These are phyloP conservation scores for Scleroderma citrinum DNA, from an alignment of 768 basidiomycete genomes.

Conservation along the genomic window DNA sequence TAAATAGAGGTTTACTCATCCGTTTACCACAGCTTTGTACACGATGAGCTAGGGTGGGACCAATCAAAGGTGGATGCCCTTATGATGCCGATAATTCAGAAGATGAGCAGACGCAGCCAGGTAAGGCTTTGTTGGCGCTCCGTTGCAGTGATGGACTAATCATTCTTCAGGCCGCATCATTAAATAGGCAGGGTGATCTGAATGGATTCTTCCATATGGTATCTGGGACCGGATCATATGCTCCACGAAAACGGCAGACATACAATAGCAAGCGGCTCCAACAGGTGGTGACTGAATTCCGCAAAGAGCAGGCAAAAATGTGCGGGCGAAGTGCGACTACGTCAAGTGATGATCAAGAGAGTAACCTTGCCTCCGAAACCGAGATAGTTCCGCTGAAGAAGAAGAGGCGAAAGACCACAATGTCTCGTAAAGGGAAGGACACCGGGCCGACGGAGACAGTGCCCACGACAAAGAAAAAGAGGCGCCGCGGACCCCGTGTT, in stretches of 20 bases:
- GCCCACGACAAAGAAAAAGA: not conserved
- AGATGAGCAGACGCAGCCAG: conserved; percentile 76
- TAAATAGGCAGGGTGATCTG: conserved; percentile 75
- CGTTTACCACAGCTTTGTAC: conserved; percentile 49
- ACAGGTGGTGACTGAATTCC: conserved; percentile 76
- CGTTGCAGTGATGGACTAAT: conserved; percentile 3
- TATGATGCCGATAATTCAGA: conserved; percentile 87
- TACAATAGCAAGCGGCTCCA: conserved; percentile 86
- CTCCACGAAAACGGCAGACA: conserved; percentile 73
- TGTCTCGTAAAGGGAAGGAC: conserved; percentile 9
- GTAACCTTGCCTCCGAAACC: conserved; percentile 22
- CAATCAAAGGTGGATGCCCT: conserved; percentile 83
- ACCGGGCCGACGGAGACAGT: not conserved
- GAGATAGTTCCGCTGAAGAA: conserved; percentile 26
- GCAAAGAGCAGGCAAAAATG: conserved; percentile 38
- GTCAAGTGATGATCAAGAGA: conserved; percentile 19
- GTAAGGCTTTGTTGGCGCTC: conserved; percentile 30
- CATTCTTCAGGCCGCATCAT: conserved; percentile 42
- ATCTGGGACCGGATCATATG: conserved; percentile 60
- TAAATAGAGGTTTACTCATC: conserved; percentile 10
- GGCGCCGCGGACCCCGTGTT: not conserved
- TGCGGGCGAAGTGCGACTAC: conserved; percentile 13
- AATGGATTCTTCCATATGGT: conserved; percentile 69
- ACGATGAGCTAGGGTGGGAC: conserved; percentile 76
- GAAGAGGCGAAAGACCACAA: conserved; percentile 22